These are phyloP conservation scores for Rhazya stricta DNA, from an alignment of 257 asterid species.

Conservation along the genomic window DNA sequence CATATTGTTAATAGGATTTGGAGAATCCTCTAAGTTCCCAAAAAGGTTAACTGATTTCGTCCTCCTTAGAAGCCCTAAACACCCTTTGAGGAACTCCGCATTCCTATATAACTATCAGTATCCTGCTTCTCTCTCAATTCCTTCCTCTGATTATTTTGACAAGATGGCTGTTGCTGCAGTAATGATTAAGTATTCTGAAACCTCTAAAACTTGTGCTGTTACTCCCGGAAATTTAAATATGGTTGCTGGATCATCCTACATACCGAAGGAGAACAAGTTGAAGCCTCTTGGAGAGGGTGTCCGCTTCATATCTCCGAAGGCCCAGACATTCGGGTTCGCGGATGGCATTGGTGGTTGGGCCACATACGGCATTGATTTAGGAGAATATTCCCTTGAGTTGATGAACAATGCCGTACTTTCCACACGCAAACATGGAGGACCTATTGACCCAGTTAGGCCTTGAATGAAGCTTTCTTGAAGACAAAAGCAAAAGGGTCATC, in stretches of 20 bases:
- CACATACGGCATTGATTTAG: constrained; percentile 27
- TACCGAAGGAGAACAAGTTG: constrained; percentile 32
- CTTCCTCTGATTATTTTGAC: too few species aligned
- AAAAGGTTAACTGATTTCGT: too few species aligned
- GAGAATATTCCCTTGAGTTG: constrained; percentile 29
- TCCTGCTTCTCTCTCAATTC: too few species aligned
- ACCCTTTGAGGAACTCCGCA: too few species aligned
- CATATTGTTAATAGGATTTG: too few species aligned
- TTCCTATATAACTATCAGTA: too few species aligned
- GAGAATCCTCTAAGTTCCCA: too few species aligned
- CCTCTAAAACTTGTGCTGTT: too few species aligned
- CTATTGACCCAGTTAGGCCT: constrained; percentile 17
- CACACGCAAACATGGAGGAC: background rate
- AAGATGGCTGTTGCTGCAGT: too few species aligned
- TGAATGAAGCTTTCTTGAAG: constrained; percentile 19
- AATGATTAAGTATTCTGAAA: too few species aligned
- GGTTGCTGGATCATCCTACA: constrained; percentile 17
- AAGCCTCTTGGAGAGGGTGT: constrained; percentile 26
- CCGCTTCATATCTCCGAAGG: constrained; percentile 12
- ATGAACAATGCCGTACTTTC: constrained; percentile 19
- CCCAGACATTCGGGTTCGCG: constrained; percentile 36
- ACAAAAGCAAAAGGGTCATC: constrained; percentile 23
- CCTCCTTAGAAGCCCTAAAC: too few species aligned
- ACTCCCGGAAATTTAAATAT: too few species aligned
- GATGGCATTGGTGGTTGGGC: constrained; percentile 42